Evolutionary conservation across 306 rosid genomes (phyloP).

Genomic region (Quercus mongolica): DNA sequence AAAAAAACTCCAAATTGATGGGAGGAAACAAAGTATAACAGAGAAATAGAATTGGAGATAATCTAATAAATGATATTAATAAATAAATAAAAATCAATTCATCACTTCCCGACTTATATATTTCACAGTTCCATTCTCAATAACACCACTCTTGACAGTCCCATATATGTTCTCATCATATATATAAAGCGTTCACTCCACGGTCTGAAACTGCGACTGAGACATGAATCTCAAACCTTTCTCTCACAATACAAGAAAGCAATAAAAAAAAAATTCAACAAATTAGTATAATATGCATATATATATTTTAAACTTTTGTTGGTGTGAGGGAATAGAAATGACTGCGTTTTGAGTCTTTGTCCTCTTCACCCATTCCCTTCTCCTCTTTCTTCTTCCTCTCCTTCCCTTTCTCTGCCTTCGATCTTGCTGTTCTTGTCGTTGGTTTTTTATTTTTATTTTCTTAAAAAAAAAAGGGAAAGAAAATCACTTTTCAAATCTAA

Average conservation of each 20-base stretch:
- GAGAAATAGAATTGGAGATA: not conserved
- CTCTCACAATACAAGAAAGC: constrained; percentile 30
- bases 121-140: not conserved
- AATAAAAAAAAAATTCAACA: constrained; percentile 30
- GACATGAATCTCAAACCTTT: constrained; percentile 4
- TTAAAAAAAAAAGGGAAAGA: not conserved
- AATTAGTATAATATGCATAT: constrained; percentile 27
- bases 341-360: constrained; percentile 51
- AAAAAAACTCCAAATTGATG: no score
- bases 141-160: no score
- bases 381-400: constrained; percentile 3
- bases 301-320: constrained; percentile 37
- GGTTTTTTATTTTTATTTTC: constrained; percentile 11
- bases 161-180: no score
- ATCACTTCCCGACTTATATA: no score
- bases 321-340: constrained; percentile 39
- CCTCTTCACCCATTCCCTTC: not conserved
- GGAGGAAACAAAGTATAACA: not conserved
- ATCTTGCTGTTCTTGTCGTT: constrained; percentile 18
- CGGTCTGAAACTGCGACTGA: constrained; percentile 36
- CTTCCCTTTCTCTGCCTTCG: constrained; percentile 56
- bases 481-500: constrained; percentile 22
- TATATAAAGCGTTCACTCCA: constrained; percentile 34
- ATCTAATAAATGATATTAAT: no score
- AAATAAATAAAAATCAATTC: no score